Evolutionary conservation across 2,329 filamentous ascomycete species (phyloP).

Genomic region (Metarhizium robertsii): DNA sequence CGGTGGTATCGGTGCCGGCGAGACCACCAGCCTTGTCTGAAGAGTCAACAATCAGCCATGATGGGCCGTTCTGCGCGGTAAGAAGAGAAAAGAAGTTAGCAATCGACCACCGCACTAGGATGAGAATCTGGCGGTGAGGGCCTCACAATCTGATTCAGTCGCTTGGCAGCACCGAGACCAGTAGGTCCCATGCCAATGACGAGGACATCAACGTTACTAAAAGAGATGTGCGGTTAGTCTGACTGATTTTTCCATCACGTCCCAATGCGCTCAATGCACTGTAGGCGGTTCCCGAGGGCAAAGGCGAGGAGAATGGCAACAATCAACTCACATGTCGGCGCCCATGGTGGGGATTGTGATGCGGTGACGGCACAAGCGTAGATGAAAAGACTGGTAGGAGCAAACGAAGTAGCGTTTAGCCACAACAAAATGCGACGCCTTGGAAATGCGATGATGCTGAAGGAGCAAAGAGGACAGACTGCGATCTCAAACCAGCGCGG

Average conservation of each 20-base stretch:
- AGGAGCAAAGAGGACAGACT: slow-evolving; percentile 4
- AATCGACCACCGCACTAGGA: slow-evolving; percentile 1
- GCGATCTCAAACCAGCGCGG: slow-evolving; percentile 5
- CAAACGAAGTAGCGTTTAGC: neutral
- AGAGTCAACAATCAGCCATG: slow-evolving; percentile 92
- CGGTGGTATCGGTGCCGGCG: slow-evolving; percentile 88
- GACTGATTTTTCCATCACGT: neutral
- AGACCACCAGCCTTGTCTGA: slow-evolving; percentile 90
- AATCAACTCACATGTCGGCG: slow-evolving; percentile 27
- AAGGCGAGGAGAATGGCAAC: neutral
- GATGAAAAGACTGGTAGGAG: slow-evolving; percentile 4
- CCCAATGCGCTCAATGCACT: neutral
- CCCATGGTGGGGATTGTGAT: slow-evolving; percentile 26
- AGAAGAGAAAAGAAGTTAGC: slow-evolving; percentile 15
- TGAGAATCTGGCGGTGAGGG: slow-evolving; percentile 20
- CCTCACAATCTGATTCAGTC: slow-evolving; percentile 88
- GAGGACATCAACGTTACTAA: slow-evolving; percentile 87
- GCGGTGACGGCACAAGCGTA: slow-evolving; percentile 1
- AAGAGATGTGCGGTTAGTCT: neutral
- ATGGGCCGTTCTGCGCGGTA: slow-evolving; percentile 63
- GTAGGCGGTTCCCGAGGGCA: slow-evolving; percentile 2
- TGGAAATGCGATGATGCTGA: slow-evolving; percentile 8
- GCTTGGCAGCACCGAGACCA: slow-evolving; percentile 94
- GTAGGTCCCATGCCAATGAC: slow-evolving; percentile 97
- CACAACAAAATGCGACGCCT: slow-evolving; percentile 10